Conservation (phyloP, 805 yeast genomes). For the Wickerhamia fluorescens region DNA sequence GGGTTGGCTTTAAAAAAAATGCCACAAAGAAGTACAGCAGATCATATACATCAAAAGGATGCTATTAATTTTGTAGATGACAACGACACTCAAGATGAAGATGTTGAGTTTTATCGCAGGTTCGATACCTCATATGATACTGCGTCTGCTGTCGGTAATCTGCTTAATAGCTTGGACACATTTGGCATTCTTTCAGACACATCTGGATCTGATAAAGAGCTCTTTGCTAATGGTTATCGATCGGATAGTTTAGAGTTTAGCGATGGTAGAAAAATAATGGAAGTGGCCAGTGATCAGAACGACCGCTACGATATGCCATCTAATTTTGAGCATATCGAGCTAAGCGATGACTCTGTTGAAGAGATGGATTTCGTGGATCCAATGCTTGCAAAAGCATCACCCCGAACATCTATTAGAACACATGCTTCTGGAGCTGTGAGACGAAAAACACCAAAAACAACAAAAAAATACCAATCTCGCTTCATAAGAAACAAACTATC, state of each 20-base stretch:
- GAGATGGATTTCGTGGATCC: constrained; percentile 14
- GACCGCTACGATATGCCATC: too few relatives aligned
- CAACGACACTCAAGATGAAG: constrained; percentile 5
- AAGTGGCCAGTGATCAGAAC: too few relatives aligned
- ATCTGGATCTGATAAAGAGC: constrained; percentile 4
- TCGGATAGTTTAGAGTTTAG: too few relatives aligned
- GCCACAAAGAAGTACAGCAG: too few relatives aligned
- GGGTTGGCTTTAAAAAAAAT: constrained; percentile 33
- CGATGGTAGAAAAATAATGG: too few relatives aligned
- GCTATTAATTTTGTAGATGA: constrained; percentile 16
- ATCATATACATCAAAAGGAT: constrained; percentile 7
- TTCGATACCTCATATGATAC: constrained; percentile 6
- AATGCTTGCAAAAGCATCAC: constrained; percentile 8
- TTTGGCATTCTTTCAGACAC: constrained; percentile 7
- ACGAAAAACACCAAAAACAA: neutral
- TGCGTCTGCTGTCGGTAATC: constrained; percentile 5
- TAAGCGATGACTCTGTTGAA: too few relatives aligned
- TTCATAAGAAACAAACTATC: too few relatives aligned
- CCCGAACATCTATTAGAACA: neutral
- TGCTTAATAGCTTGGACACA: constrained; percentile 3
- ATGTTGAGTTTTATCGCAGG: constrained; percentile 3
- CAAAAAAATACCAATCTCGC: neutral
- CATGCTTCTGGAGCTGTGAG: neutral
- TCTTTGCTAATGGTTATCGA: too few relatives aligned
- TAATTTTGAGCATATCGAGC: too few relatives aligned